Conservation (phyloP, 2,329 filamentous ascomycete species). For the Botrytis medusae region DNA sequence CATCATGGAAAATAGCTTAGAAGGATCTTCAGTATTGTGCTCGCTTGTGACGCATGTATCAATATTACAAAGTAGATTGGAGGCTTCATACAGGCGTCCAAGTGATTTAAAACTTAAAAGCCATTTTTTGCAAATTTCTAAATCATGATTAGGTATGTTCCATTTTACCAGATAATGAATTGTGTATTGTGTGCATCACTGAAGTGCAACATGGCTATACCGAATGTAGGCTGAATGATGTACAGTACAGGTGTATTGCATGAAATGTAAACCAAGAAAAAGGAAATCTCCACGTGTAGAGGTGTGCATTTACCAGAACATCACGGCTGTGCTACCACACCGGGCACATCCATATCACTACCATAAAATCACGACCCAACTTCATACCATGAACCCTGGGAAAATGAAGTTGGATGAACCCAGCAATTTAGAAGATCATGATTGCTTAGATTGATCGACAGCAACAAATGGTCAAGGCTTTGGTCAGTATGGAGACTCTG, state of each 20-base stretch:
- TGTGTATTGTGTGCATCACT: background rate
- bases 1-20: constrained; percentile 9
- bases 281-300: constrained; percentile 20
- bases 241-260: constrained; percentile 19
- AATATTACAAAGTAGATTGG: constrained; percentile 16
- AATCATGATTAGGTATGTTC: constrained; percentile 11
- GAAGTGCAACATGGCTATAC: constrained; percentile 16
- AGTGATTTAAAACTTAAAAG: constrained; percentile 1
- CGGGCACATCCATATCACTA: constrained; percentile 2
- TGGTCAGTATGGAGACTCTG: constrained; percentile 20
- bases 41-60: constrained; percentile 19
- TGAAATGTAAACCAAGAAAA: constrained; percentile 14
- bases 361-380: constrained; percentile 17
- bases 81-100: constrained; percentile 5
- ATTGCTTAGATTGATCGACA: constrained; percentile 23
- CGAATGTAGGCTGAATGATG: constrained; percentile 12
- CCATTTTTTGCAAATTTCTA: background rate
- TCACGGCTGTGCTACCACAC: constrained; percentile 21
- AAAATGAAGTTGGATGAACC: background rate
- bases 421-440: constrained; percentile 11
- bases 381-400: constrained; percentile 17
- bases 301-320: constrained; percentile 12
- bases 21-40: constrained; percentile 13
- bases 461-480: constrained; percentile 21
- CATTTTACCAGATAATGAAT: constrained; percentile 10